phyloP scores from a whole-genome alignment of 1,284 basidiomycete genomes.

The Hemileia vastatrix region DNA sequence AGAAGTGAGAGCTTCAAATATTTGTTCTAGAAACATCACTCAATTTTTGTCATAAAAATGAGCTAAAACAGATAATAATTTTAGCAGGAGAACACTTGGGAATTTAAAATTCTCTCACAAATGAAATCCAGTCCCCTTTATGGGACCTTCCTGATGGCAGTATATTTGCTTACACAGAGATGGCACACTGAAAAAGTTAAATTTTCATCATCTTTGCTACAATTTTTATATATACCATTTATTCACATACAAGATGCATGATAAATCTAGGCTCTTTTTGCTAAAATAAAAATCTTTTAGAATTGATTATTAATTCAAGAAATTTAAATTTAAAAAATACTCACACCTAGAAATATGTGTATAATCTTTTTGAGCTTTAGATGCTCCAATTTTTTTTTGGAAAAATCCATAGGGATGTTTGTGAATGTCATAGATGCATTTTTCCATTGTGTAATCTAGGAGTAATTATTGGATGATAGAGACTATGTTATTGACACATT shows the following conservation, averaged over 20 bases:
- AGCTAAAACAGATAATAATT: neutral
- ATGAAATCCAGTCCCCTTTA: constrained; percentile 11
- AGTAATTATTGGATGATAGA: constrained; percentile 63
- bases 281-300: neutral
- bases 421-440: constrained; percentile 46
- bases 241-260: constrained; percentile 12
- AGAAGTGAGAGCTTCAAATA: constrained; percentile 34
- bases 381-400: constrained; percentile 34
- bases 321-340: neutral
- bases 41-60: constrained; percentile 11
- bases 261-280: constrained; percentile 10
- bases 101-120: constrained; percentile 52
- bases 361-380: constrained; percentile 56
- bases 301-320: too few relatives aligned
- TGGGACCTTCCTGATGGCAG: constrained; percentile 14
- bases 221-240: neutral
- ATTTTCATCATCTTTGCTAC: constrained; percentile 12
- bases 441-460: constrained; percentile 60
- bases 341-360: constrained; percentile 57
- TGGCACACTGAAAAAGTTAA: constrained; percentile 8
- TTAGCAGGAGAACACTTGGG: constrained; percentile 50
- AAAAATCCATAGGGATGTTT: constrained; percentile 19
- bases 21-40: neutral
- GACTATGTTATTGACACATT: constrained; percentile 59
- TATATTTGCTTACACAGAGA: constrained; percentile 14